Evolutionary conservation across 805 yeast genomes (phyloP).

Genomic region (Sugiyamaella boreocaroliniensis): DNA sequence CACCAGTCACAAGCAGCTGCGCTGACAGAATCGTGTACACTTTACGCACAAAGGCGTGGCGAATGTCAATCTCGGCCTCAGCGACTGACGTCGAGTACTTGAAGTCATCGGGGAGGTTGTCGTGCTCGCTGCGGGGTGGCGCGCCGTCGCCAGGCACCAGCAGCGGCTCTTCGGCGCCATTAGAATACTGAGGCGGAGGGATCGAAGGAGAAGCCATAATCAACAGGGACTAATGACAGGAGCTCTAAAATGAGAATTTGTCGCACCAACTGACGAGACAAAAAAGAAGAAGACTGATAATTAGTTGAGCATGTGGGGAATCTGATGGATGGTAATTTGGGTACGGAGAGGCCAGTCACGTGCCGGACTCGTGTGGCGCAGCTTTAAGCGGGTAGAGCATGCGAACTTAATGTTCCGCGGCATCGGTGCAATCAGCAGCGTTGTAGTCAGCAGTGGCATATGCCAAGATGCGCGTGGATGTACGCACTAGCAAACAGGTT

Average conservation of each 20-base stretch:
- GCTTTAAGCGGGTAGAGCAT: too few species aligned
- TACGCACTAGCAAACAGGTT: too few species aligned
- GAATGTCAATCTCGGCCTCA: slow-evolving; percentile 65
- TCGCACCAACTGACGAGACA: neutral
- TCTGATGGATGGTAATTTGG: too few species aligned
- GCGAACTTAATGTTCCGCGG: too few species aligned
- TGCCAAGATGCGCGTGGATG: too few species aligned
- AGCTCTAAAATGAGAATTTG: too few species aligned
- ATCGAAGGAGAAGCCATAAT: slow-evolving; percentile 3
- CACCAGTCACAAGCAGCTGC: slow-evolving; percentile 59
- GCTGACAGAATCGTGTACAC: slow-evolving; percentile 65
- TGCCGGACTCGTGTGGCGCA: too few species aligned
- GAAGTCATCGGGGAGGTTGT: slow-evolving; percentile 53
- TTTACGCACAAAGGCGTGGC: slow-evolving; percentile 70
- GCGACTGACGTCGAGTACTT: slow-evolving; percentile 73
- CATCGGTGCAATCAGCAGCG: too few species aligned
- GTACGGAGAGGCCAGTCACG: too few species aligned
- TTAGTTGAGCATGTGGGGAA: too few species aligned
- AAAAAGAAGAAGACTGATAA: too few species aligned
- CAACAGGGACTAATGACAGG: neutral
- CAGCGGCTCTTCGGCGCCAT: slow-evolving; percentile 10
- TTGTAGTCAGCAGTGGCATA: too few species aligned
- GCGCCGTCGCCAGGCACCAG: slow-evolving; percentile 20
- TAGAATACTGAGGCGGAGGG: slow-evolving; percentile 8
- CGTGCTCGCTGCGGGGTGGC: slow-evolving; percentile 15